Conservation (phyloP, 73 alveolate genomes). For the Durusdinium trenchii region DNA sequence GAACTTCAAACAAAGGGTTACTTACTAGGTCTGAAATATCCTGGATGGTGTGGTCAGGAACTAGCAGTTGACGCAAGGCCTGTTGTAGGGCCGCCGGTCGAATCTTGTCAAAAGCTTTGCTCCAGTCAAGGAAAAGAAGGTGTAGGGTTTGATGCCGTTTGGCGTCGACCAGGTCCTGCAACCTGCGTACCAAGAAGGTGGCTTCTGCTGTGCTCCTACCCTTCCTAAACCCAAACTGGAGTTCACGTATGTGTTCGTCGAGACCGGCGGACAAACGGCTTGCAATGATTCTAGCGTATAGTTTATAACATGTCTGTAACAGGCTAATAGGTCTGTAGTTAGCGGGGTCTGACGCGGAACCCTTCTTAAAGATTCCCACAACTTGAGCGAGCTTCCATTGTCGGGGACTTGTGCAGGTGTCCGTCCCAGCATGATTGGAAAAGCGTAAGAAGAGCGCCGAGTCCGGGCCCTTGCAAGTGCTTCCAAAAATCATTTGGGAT, state of each 20-base stretch:
- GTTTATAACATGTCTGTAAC: conserved; percentile 4
- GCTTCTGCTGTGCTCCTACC: conserved; percentile 18
- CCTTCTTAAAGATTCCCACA: neutral
- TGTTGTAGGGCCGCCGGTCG: neutral
- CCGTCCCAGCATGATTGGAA: conserved; percentile 16
- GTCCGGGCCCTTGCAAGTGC: neutral
- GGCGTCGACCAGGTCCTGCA: conserved; percentile 46
- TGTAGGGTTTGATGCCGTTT: neutral
- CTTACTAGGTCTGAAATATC: neutral
- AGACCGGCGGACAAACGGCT: neutral
- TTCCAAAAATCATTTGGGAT: conserved; percentile 54
- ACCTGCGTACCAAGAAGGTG: neutral
- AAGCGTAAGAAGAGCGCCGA: neutral
- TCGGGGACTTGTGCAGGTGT: neutral
- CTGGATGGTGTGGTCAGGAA: neutral
- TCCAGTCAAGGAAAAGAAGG: conserved; percentile 23
- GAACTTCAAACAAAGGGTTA: neutral
- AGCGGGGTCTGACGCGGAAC: neutral
- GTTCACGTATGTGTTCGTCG: neutral
- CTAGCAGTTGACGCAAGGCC: neutral
- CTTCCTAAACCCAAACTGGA: neutral
- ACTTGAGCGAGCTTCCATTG: conserved; percentile 14
- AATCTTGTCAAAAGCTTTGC: conserved; percentile 37
- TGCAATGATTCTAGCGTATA: neutral
- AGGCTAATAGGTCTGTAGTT: conserved; percentile 9